Conservation (phyloP, 106 monocot species). For the Dendrobium officinale region DNA sequence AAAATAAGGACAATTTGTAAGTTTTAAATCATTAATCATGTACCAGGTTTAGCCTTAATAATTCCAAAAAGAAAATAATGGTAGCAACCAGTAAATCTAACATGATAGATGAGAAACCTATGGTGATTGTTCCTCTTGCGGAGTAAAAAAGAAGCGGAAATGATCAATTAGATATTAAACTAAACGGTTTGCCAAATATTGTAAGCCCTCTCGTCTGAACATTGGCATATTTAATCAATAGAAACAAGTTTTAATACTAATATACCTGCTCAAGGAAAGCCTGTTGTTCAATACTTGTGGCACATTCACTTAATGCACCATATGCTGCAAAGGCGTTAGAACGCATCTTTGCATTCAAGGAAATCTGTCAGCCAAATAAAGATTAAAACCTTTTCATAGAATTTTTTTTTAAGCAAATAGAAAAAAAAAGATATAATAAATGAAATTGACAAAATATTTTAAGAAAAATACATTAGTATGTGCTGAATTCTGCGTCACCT, state of each 20-base stretch:
- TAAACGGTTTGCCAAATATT: background rate
- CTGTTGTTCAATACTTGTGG: conserved; percentile 46
- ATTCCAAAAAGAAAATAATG: background rate
- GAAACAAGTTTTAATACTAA: background rate
- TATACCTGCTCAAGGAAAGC: conserved; percentile 94
- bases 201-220: background rate
- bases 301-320: conserved; percentile 72
- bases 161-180: background rate
- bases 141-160: background rate
- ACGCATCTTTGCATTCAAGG: conserved; percentile 67
- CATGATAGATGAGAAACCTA: background rate
- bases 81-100: background rate
- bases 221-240: background rate
- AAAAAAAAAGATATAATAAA: background rate
- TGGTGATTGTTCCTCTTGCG: background rate
- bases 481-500: too few species aligned
- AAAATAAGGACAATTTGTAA: background rate
- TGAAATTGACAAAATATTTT: background rate
- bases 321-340: conserved; percentile 90
- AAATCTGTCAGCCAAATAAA: conserved; percentile 28
- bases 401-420: background rate
- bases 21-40: background rate
- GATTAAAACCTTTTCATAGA: background rate
- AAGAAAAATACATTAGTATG: background rate
- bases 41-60: background rate